Evolutionary conservation across 108 stramenopile genomes (phyloP), one percentile per base, ranked within the genome.

Genomic region (Conticribra weissflogii): DNA sequence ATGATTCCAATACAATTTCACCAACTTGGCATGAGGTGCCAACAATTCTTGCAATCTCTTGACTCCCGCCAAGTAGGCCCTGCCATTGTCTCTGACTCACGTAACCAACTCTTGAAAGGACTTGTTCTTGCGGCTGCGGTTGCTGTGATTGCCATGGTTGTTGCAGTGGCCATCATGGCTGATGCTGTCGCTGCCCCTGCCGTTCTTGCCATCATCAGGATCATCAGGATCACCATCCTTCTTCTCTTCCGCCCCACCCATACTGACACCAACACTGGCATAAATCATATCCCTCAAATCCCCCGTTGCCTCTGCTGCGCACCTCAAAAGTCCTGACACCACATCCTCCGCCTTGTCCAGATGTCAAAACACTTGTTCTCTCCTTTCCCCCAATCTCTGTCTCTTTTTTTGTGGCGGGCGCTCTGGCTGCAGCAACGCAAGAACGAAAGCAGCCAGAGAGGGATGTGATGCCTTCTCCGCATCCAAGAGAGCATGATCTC

Each of bases 331-430:
- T 21, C 60, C 44, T 21, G 74, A 49, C 0, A 75, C 61, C 15
- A 79, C 62, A 24, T 36, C 59, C 54, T 79, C 78, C 0, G 78
- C 78, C 28, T 66, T 29, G 22, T 74, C 73, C 33, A 79, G 54
- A 63, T 79, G 59, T 3, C 49, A n/a, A 8, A 74, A 58, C 3
- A 79, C 34, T 25, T 19, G 21, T 29, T 69, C 47, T 9, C 74
- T 53, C 19, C 47, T 34, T 1, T 31, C 29, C 24, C 58, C 36
- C 0, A 68, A 41, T 8, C 15, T 60, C 29, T 33, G 45, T 16
- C 74, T 66, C 17, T 66, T 59, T 28, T n/a, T 59, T 32, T 17
- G 59, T 27, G 33, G 74, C 66, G 16, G 66, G 60, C 12, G 44
- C 49, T 56, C 56, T 68, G 16, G 66, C 54, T n/a, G 59, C 28